Evolutionary conservation across 495 filamentous ascomycete genomes (phyloP), one percentile per base, ranked within the genome.

Genomic region (Penicillium angulare): DNA sequence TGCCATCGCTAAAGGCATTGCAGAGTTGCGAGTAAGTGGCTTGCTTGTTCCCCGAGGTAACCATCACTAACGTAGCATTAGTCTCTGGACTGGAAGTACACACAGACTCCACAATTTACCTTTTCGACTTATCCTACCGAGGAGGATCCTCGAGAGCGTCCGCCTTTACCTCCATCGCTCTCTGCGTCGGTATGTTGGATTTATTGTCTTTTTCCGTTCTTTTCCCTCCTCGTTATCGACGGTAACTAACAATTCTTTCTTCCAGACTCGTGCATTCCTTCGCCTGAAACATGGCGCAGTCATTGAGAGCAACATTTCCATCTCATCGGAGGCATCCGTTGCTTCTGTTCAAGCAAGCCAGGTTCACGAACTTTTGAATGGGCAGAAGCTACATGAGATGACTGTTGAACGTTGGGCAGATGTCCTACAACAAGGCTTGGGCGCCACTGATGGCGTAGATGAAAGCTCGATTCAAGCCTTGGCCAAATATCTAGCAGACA

Each of bases 41-140:
- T 8, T 5, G 43, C 26, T 7, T 7, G 12, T 23, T 6, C 7
- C 33, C n/a, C 3, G 9, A 24, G 16, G 7, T 27, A 17, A 36
- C 1, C 10, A 21, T 39, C 10, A 13, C 54, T 59, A 46, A 60
- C 23, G 34, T 4, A 3, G 12, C 7, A 6, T 24, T 38, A 89
- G 82, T 89, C 87, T 0, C 60, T 69, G 5, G 83, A 86, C 10
- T 95, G 89, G 88, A 85, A 86, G 56, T 95, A 85, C 64, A 79
- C 77, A 2, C 89, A 95, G 65, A 96, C 91, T 16, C 91, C 91
- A 0, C 82, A 86, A 57, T 96, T 97, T 63, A 86, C 80, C 20
- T 86, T 95, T 39, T 83, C 81, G 6, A 82, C 78, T 16, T 73
- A 77, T 52, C 57, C 67, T 3, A 79, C 71, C 9, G 73, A 79